Evolutionary conservation across 2,329 filamentous ascomycete species (phyloP), one percentile per base, ranked within the genome.

Genomic region (Nothopassalora personata): DNA sequence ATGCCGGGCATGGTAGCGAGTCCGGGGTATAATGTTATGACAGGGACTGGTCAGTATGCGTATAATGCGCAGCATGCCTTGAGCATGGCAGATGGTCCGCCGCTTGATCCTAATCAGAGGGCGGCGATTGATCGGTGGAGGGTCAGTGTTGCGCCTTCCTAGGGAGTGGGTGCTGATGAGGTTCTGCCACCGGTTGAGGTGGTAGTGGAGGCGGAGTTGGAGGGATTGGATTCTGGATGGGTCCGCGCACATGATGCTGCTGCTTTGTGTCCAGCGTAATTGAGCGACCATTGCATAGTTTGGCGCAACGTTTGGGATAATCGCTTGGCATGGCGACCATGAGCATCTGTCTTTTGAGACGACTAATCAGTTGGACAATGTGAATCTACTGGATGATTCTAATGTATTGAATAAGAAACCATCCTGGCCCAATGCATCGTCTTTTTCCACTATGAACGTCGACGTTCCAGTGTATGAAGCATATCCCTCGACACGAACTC

Each of bases 121-220:
- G 82, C 80, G 59, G 74, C 81, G 59, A 84, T 86, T 71, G 82
- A 86, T 73, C 80, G 78, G 34, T 86, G 83, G 83, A 78, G 83
- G 67, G 76, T 81, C 66, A 70, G 74, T 51, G 70, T 79, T 56
- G 66, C 65, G 30, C 49, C 49, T 53, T 56, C 33, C 43, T 50
- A 43, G 48, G 47, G 36, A 9, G 30, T 31, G 4, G 23, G 30
- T 13, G 31, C 9, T 18, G 34, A 34, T 34, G 31, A 34, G 30
- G n/a, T 10, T 53, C 11, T 33, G 30, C 30, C 23, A 19, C 9
- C 15, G 45, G n/a, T 53, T 18, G 23, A 23, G 23, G 23, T 23
- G 23, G 30, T 1, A 33, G n/a, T 54, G 52, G 36, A 13, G 30
- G n/a, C 36, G 15, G 30, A 23, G 13, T 43, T 18, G 13, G 6